Evolutionary conservation across 2,329 filamentous ascomycete genomes (phyloP).

Genomic region (Pseudogymnoascus pannorum): DNA sequence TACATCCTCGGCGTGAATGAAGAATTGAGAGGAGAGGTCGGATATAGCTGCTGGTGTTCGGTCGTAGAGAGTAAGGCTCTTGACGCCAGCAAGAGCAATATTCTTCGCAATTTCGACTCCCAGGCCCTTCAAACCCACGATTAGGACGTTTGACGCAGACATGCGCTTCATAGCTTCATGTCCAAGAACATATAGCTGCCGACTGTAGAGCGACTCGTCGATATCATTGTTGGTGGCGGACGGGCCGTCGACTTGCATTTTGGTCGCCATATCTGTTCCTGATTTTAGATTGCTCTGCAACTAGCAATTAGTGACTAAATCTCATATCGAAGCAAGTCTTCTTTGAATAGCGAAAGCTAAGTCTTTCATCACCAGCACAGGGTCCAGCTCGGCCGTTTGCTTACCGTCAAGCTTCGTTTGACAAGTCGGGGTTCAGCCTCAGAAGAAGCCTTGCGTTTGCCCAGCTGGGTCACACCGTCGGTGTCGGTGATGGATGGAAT

Average conservation of each 20-base stretch:
- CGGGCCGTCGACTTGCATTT: slow-evolving; percentile 59
- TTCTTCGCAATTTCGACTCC: slow-evolving; percentile 99
- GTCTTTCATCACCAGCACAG: not conserved
- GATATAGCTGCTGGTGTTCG: slow-evolving; percentile 75
- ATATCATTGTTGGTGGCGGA: slow-evolving; percentile 50
- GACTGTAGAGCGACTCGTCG: slow-evolving; percentile 67
- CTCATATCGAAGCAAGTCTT: not conserved
- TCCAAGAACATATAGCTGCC: slow-evolving; percentile 64
- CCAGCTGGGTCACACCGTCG: slow-evolving; percentile 6
- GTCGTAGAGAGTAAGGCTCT: slow-evolving; percentile 90
- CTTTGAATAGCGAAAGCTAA: not conserved
- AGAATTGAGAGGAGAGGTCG: slow-evolving; percentile 96
- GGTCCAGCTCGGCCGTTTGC: not conserved
- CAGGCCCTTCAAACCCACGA: slow-evolving; percentile 85
- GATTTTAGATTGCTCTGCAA: not conserved
- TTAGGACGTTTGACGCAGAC: slow-evolving; percentile 88
- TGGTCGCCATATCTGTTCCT: slow-evolving; percentile 47
- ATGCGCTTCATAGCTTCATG: slow-evolving; percentile 97
- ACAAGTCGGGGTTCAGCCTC: slow-evolving; percentile 7
- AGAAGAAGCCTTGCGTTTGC: slow-evolving; percentile 7
- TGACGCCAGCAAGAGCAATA: slow-evolving; percentile 93
- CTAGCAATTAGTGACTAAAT: not conserved
- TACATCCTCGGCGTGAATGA: slow-evolving; percentile 79
- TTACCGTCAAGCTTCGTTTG: slow-evolving; percentile 8
- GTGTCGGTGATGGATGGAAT: slow-evolving; percentile 5